These are phyloP conservation scores for Calonectria hawksworthii DNA, from an alignment of 2,329 filamentous ascomycete genomes.

Conservation along the genomic window DNA sequence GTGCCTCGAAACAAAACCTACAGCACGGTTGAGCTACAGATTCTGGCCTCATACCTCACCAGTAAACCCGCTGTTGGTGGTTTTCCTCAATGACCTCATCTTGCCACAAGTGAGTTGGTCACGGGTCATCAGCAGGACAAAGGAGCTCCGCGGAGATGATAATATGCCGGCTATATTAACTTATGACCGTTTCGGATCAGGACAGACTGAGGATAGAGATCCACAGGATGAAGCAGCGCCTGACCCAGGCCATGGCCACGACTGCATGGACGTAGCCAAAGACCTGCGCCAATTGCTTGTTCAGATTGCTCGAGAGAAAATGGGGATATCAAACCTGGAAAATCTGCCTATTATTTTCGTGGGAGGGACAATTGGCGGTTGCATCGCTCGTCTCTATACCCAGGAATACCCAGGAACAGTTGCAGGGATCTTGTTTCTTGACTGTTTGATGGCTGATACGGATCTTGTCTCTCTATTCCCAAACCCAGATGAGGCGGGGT, in stretches of 20 bases:
- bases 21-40: constrained; percentile 31
- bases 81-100: constrained; percentile 44
- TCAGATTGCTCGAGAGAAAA: constrained; percentile 8
- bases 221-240: constrained; percentile 57
- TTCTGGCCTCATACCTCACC: constrained; percentile 15
- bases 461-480: constrained; percentile 70
- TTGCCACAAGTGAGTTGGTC: constrained; percentile 39
- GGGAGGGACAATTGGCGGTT: constrained; percentile 41
- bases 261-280: constrained; percentile 53
- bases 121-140: constrained; percentile 21
- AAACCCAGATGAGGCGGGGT: constrained; percentile 63
- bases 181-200: constrained; percentile 73
- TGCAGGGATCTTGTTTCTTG: constrained; percentile 64
- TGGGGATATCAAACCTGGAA: not conserved
- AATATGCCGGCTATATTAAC: constrained; percentile 57
- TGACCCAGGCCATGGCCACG: constrained; percentile 60
- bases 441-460: constrained; percentile 70
- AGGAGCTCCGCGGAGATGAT: not conserved
- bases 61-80: constrained; percentile 22
- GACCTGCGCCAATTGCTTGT: constrained; percentile 39
- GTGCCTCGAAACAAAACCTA: constrained; percentile 36
- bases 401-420: constrained; percentile 60
- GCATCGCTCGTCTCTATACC: constrained; percentile 65
- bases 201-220: constrained; percentile 57
- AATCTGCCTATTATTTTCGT: constrained; percentile 28